These are phyloP conservation scores for Calocybe cyanea DNA, from an alignment of 768 basidiomycete species.

Conservation along the genomic window DNA sequence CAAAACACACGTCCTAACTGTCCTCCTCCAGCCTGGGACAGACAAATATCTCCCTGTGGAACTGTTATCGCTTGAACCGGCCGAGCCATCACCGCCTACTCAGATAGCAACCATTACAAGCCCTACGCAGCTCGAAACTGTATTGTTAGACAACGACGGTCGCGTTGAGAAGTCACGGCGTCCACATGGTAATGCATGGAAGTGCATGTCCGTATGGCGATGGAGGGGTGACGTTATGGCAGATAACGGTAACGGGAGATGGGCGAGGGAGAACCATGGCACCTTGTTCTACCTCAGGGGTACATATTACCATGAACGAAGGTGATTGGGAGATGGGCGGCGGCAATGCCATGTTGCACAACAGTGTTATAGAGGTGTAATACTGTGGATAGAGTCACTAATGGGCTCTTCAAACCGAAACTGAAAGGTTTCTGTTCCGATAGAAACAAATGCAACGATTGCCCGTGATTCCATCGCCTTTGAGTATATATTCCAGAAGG, in stretches of 20 bases:
- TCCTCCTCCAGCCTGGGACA: slow-evolving; percentile 37
- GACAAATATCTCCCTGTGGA: slow-evolving; percentile 31
- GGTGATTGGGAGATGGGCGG: too few relatives aligned
- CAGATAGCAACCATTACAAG: slow-evolving; percentile 35
- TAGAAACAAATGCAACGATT: too few relatives aligned
- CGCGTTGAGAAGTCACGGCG: slow-evolving; percentile 37
- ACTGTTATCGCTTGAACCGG: slow-evolving; percentile 28
- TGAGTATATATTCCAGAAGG: too few relatives aligned
- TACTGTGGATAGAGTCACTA: too few relatives aligned
- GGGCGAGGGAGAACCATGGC: slow-evolving; percentile 44
- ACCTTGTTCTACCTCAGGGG: slow-evolving; percentile 48
- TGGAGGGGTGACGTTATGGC: slow-evolving; percentile 32
- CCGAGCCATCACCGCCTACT: slow-evolving; percentile 24
- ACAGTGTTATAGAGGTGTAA: too few relatives aligned
- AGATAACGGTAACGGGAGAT: slow-evolving; percentile 22
- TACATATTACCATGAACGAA: slow-evolving; percentile 33
- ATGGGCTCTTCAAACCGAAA: too few relatives aligned
- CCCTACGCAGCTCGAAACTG: slow-evolving; percentile 49
- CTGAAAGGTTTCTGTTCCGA: too few relatives aligned
- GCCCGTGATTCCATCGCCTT: too few relatives aligned
- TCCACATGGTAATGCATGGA: slow-evolving; percentile 56
- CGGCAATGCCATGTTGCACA: too few relatives aligned
- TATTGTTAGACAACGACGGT: slow-evolving; percentile 48
- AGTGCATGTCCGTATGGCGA: slow-evolving; percentile 51
- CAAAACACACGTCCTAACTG: slow-evolving; percentile 35